A percentile compares a stretch with the other conserved stretches of the same genome.
phyloP scores from a whole-genome alignment of 768 basidiomycete genomes.

The Coprinellus aureogranulatus region DNA sequence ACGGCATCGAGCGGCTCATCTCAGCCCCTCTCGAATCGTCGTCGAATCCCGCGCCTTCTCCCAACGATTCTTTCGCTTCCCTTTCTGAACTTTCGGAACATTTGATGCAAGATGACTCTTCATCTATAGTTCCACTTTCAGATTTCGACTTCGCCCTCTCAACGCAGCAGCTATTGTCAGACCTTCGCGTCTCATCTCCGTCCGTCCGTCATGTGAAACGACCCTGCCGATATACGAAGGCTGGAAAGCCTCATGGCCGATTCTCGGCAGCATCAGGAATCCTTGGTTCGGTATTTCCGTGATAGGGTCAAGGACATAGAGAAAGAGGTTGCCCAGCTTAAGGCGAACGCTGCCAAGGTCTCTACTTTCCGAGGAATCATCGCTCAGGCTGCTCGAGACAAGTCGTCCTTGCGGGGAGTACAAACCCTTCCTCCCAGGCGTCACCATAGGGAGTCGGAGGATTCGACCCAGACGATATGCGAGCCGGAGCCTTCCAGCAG shows the following conservation, averaged over 20 bases:
- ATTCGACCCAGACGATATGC: constrained; percentile 54
- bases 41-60: constrained; percentile 7
- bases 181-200: constrained; percentile 50
- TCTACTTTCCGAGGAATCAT: constrained; percentile 44
- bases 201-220: constrained; percentile 36
- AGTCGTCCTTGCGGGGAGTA: constrained; percentile 36
- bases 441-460: constrained; percentile 60
- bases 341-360: constrained; percentile 41
- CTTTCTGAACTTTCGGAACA: constrained; percentile 34
- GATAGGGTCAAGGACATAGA: constrained; percentile 50
- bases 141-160: constrained; percentile 46
- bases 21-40: constrained; percentile 43
- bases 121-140: constrained; percentile 34
- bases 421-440: constrained; percentile 27
- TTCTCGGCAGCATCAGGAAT: constrained; percentile 42
- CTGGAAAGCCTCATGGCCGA: constrained; percentile 49
- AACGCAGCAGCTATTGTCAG: constrained; percentile 49
- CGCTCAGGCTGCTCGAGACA: constrained; percentile 43
- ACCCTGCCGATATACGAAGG: constrained; percentile 37
- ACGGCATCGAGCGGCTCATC: constrained; percentile 48
- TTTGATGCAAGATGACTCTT: constrained; percentile 24
- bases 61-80: constrained; percentile 44
- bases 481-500: constrained; percentile 9
- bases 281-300: constrained; percentile 51
- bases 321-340: constrained; percentile 48